These are phyloP conservation scores for Priceomyces haplophilus DNA, from an alignment of 805 yeast species.

Conservation along the genomic window DNA sequence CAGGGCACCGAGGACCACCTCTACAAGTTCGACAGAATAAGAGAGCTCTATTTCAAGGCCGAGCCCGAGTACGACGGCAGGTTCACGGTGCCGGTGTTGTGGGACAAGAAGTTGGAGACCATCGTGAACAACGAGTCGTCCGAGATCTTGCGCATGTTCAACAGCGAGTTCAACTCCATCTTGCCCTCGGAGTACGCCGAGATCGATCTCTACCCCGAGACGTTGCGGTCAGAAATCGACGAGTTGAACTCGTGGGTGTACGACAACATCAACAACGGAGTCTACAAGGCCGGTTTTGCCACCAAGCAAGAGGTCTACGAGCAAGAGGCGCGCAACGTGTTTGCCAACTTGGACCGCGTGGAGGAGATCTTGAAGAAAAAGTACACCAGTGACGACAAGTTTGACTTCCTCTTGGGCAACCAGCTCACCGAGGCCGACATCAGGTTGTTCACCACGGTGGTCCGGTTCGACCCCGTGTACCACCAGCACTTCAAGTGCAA, in stretches of 20 bases:
- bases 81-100: conserved; percentile 88
- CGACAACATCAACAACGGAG: conserved; percentile 86
- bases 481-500: conserved; percentile 96
- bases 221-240: conserved; percentile 58
- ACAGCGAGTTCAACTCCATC: conserved; percentile 66
- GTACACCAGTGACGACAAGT: conserved; percentile 26
- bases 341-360: conserved; percentile 64
- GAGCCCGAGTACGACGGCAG: conserved; percentile 76
- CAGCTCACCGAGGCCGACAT: conserved; percentile 86
- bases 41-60: conserved; percentile 72
- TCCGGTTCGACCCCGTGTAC: conserved; percentile 90
- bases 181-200: conserved; percentile 46
- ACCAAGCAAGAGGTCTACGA: conserved; percentile 81
- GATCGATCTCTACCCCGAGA: conserved; percentile 62
- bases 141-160: conserved; percentile 82
- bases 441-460: conserved; percentile 79
- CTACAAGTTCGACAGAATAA: conserved; percentile 56
- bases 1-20: conserved; percentile 42
- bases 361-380: conserved; percentile 56
- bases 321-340: conserved; percentile 58
- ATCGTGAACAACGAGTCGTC: conserved; percentile 91
- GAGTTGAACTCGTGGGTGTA: conserved; percentile 79
- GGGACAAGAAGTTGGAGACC: conserved; percentile 80
- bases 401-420: conserved; percentile 52
- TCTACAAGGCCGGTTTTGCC: conserved; percentile 90